phyloP scores from a whole-genome alignment of 176 grass and related monocot species.

The Oryza punctata region DNA sequence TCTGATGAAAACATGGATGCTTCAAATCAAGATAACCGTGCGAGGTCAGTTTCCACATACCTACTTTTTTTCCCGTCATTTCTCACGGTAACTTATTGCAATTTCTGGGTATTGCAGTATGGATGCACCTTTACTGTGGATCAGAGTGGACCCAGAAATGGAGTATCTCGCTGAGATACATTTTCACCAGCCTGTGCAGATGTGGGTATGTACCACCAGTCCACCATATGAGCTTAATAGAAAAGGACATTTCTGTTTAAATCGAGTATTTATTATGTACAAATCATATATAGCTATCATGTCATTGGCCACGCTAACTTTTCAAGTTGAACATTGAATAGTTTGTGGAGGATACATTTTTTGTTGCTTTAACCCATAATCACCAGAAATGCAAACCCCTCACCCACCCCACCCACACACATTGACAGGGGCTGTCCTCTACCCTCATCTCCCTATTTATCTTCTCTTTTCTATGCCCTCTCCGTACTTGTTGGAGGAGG shows the following conservation, averaged over 20 bases:
- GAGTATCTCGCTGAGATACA: conserved; percentile 97
- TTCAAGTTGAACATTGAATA: conserved; percentile 15
- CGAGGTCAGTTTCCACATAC: conserved; percentile 57
- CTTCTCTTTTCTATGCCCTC: no score
- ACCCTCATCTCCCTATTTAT: no score
- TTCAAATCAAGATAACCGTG: conserved; percentile 76
- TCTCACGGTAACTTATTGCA: conserved; percentile 7
- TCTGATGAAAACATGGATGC: conserved; percentile 92
- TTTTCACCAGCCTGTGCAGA: conserved; percentile 95
- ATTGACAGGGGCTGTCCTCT: no score
- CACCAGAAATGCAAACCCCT: background rate
- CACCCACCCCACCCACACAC: no score
- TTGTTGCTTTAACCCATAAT: conserved; percentile 13
- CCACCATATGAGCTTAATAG: conserved; percentile 20
- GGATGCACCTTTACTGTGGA: conserved; percentile 92
- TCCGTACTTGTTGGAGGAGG: no score
- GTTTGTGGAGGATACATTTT: background rate
- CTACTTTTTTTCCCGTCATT: background rate
- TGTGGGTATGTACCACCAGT: conserved; percentile 71
- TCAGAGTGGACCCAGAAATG: conserved; percentile 95
- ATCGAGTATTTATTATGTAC: background rate
- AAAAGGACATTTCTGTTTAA: background rate
- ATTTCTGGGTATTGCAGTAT: conserved; percentile 52
- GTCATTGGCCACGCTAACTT: background rate
- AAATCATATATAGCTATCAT: background rate